phyloP scores from a whole-genome alignment of 805 yeast genomes.

The Candida loeiensis region DNA sequence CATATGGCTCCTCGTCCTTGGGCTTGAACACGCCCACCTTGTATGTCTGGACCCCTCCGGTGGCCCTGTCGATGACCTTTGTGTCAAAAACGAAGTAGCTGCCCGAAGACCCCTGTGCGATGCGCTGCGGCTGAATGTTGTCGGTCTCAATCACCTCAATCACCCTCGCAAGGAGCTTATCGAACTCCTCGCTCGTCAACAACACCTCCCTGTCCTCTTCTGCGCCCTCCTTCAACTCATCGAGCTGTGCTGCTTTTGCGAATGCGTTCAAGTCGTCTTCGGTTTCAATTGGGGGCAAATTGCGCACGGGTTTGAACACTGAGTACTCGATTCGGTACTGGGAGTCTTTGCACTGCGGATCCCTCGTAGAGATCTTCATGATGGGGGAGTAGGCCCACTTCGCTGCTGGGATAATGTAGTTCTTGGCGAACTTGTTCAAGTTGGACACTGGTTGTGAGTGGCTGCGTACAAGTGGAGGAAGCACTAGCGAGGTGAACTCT shows the following conservation, averaged over 20 bases:
- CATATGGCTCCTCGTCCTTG: slow-evolving; percentile 78
- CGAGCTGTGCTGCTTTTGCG: slow-evolving; percentile 15
- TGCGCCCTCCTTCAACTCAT: slow-evolving; percentile 13
- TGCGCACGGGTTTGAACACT: slow-evolving; percentile 43
- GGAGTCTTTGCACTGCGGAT: slow-evolving; percentile 7
- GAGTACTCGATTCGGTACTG: slow-evolving; percentile 50
- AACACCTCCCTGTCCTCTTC: too few relatives aligned
- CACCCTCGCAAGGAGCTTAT: slow-evolving; percentile 40
- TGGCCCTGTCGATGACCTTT: slow-evolving; percentile 3
- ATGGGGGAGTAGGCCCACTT: slow-evolving; percentile 31
- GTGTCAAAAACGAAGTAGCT: slow-evolving; percentile 52
- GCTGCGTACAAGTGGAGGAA: slow-evolving; percentile 10
- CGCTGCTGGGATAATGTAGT: slow-evolving; percentile 25
- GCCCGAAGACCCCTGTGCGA: slow-evolving; percentile 67
- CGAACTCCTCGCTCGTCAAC: slow-evolving; percentile 27
- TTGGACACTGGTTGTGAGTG: slow-evolving; percentile 14
- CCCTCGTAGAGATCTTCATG: slow-evolving; percentile 8
- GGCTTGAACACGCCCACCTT: slow-evolving; percentile 69
- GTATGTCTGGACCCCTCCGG: slow-evolving; percentile 9
- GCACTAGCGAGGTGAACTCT: not conserved
- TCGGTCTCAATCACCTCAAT: slow-evolving; percentile 42
- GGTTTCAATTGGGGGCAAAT: slow-evolving; percentile 14
- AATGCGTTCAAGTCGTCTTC: slow-evolving; percentile 13
- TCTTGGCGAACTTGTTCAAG: slow-evolving; percentile 18
- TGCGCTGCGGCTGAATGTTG: slow-evolving; percentile 48